phyloP scores from a whole-genome alignment of 495 filamentous ascomycete species.

The Melanomma pulvis-pyrius region DNA sequence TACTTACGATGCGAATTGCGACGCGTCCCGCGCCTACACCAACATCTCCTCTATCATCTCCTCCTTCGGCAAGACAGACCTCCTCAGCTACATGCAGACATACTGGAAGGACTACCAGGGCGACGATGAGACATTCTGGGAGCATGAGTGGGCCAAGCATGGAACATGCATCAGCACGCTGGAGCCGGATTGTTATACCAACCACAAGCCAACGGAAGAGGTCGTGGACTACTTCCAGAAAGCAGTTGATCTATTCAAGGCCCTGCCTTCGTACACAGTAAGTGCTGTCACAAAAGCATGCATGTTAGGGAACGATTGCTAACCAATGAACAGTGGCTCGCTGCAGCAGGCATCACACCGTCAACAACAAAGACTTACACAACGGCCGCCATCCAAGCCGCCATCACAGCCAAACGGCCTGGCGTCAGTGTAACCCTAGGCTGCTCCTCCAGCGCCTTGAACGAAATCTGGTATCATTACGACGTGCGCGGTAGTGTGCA shows the following conservation, averaged over 20 bases:
- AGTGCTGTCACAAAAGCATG: conserved; percentile 6
- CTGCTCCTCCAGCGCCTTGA: conserved; percentile 63
- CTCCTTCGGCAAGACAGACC: conserved; percentile 60
- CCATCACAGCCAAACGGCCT: conserved; percentile 59
- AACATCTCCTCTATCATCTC: conserved; percentile 71
- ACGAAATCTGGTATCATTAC: conserved; percentile 86
- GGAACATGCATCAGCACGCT: conserved; percentile 74
- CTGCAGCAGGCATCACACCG: conserved; percentile 66
- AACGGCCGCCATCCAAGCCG: conserved; percentile 61
- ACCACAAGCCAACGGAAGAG: conserved; percentile 62
- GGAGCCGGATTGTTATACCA: conserved; percentile 70
- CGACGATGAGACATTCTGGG: conserved; percentile 71
- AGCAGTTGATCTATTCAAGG: conserved; percentile 64
- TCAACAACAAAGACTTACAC: conserved; percentile 64
- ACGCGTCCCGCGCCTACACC: conserved; percentile 65
- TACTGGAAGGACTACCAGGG: conserved; percentile 76
- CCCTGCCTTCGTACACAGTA: conserved; percentile 62
- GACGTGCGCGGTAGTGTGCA: conserved; percentile 77
- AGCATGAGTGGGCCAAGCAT: conserved; percentile 89
- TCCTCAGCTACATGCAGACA: conserved; percentile 73
- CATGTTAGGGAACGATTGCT: not conserved
- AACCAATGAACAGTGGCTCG: conserved; percentile 53
- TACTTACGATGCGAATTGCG: conserved; percentile 74
- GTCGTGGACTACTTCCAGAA: conserved; percentile 65
- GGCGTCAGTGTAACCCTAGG: conserved; percentile 70